phyloP scores from a whole-genome alignment of 1,284 basidiomycete genomes.

The Ganoderma boninense region DNA sequence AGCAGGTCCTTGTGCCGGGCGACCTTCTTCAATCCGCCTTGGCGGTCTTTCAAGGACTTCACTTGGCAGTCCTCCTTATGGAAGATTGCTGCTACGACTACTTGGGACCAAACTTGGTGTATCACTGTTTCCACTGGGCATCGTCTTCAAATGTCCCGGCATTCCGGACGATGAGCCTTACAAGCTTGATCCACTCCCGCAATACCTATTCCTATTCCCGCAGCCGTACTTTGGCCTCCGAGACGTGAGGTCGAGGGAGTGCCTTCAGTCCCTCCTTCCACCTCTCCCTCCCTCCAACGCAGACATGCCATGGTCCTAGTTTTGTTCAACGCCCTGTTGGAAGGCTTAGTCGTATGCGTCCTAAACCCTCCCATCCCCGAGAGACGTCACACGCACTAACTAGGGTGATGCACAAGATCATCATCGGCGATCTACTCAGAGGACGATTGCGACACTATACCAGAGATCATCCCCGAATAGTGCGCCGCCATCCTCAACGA shows the following conservation, averaged over 20 bases:
- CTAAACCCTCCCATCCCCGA: constrained; percentile 13
- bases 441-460: background rate
- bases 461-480: constrained; percentile 11
- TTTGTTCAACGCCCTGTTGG: constrained; percentile 17
- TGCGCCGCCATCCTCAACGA: constrained; percentile 8
- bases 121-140: too few species aligned
- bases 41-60: too few species aligned
- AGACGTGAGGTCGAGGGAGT: too few species aligned
- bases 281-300: too few species aligned
- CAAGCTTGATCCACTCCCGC: constrained; percentile 13
- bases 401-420: constrained; percentile 13
- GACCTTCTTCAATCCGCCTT: too few species aligned
- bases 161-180: constrained; percentile 18
- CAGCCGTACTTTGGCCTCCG: too few species aligned
- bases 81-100: too few species aligned
- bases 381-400: constrained; percentile 2
- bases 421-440: constrained; percentile 14
- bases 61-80: too few species aligned
- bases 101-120: too few species aligned
- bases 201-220: constrained; percentile 8
- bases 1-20: too few species aligned
- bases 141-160: constrained; percentile 14
- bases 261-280: too few species aligned
- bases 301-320: too few species aligned
- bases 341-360: constrained; percentile 15